Percentiles rank a stretch among this genome's conserved stretches.
These are phyloP conservation scores for Pythium rishiriense DNA, from an alignment of 352 stramenopile species.

Conservation along the genomic window DNA sequence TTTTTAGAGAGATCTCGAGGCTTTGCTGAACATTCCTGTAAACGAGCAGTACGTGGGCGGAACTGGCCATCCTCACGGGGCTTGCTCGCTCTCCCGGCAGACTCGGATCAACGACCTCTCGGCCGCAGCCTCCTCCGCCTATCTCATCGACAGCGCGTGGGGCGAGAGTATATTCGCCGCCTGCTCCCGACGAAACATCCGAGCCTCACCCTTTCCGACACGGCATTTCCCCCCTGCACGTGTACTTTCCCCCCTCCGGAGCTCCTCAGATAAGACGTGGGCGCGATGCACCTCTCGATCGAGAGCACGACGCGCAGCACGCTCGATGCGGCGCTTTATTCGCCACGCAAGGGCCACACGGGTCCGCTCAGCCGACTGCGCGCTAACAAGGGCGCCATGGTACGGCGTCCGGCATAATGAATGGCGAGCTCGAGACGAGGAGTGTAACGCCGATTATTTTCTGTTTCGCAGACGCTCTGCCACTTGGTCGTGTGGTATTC, in stretches of 20 bases:
- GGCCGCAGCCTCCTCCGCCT: not conserved
- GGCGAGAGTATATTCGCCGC: not conserved
- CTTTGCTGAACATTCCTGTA: conserved; percentile 12
- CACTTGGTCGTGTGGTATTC: conserved; percentile 74
- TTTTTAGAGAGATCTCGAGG: conserved; percentile 12
- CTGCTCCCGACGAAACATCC: not conserved
- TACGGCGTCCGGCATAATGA: not conserved
- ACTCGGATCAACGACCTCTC: conserved; percentile 12
- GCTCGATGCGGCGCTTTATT: conserved; percentile 30
- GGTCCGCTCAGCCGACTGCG: conserved; percentile 26
- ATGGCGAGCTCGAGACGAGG: not conserved
- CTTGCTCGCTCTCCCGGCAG: not conserved
- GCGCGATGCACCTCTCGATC: conserved; percentile 23
- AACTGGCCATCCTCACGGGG: conserved; percentile 1
- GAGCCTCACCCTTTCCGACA: not conserved
- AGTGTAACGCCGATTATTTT: not conserved
- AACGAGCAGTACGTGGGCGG: not conserved
- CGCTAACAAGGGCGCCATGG: conserved; percentile 32
- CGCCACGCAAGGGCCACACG: conserved; percentile 31
- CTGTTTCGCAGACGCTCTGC: conserved; percentile 35
- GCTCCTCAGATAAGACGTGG: not conserved
- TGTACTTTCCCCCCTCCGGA: not conserved
- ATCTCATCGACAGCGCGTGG: not conserved
- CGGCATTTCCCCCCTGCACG: not conserved
- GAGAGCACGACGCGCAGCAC: conserved; percentile 17